phyloP scores from a whole-genome alignment of 805 yeast species.

The Saturnispora sekii region DNA sequence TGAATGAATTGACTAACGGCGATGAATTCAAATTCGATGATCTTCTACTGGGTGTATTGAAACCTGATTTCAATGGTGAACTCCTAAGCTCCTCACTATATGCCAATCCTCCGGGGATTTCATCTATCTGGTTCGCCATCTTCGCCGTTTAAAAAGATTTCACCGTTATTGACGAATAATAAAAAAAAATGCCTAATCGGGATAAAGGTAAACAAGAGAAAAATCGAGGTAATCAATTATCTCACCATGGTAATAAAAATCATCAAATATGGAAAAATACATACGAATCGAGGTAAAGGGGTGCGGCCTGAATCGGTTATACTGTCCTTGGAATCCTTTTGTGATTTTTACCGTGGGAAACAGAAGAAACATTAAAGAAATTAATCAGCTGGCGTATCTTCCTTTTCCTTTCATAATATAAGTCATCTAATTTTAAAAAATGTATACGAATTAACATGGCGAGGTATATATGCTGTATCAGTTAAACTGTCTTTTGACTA shows the following conservation, averaged over 20 bases:
- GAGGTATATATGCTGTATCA: too few species aligned
- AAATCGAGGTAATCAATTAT: neutral
- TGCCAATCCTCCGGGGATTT: slow-evolving; percentile 6
- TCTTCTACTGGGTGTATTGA: neutral
- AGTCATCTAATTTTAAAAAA: too few species aligned
- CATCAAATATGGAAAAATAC: too few species aligned
- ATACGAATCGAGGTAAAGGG: neutral
- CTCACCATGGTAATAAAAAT: too few species aligned
- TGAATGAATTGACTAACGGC: slow-evolving; percentile 21
- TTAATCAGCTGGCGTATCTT: too few species aligned
- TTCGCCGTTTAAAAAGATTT: neutral
- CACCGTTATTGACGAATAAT: neutral
- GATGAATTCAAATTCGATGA: slow-evolving; percentile 10
- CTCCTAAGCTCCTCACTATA: neutral
- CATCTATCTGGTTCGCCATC: neutral
- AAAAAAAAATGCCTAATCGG: slow-evolving; percentile 1
- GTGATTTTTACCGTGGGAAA: too few species aligned
- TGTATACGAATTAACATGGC: too few species aligned
- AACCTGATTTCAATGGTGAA: slow-evolving; percentile 5
- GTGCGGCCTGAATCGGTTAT: too few species aligned
- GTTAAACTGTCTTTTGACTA: too few species aligned
- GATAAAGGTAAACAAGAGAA: slow-evolving; percentile 5
- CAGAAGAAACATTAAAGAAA: too few species aligned
- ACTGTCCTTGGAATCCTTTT: too few species aligned
- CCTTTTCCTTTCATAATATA: too few species aligned